Evolutionary conservation across 2,329 filamentous ascomycete genomes (phyloP).

Genomic region (Sarocladiaceae sp.): DNA sequence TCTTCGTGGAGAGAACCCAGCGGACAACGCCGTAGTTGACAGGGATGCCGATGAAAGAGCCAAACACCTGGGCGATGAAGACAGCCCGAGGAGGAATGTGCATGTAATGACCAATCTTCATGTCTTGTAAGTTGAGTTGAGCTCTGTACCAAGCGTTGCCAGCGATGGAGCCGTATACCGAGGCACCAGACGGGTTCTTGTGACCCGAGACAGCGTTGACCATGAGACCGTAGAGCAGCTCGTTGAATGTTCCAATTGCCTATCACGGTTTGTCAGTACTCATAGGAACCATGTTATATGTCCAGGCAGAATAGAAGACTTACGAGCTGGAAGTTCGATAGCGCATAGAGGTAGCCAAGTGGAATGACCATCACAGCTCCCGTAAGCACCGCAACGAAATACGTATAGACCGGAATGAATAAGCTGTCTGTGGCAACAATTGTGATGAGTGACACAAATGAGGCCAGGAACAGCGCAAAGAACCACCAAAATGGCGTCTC

Average conservation of each 20-base stretch:
- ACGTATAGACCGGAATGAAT: constrained; percentile 56
- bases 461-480: constrained; percentile 40
- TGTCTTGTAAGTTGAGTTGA: constrained; percentile 56
- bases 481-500: constrained; percentile 60
- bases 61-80: constrained; percentile 59
- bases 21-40: constrained; percentile 58
- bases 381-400: constrained; percentile 51
- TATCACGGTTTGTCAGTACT: constrained; percentile 8
- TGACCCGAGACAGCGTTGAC: constrained; percentile 44
- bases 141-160: constrained; percentile 59
- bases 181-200: constrained; percentile 55
- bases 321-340: constrained; percentile 47
- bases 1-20: constrained; percentile 55
- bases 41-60: constrained; percentile 53
- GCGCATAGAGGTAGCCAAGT: constrained; percentile 54
- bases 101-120: constrained; percentile 63
- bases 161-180: constrained; percentile 53
- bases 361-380: constrained; percentile 53
- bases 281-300: no score
- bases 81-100: constrained; percentile 54
- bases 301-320: neutral
- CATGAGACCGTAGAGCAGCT: constrained; percentile 57
- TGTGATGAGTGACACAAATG: constrained; percentile 37
- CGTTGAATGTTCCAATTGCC: constrained; percentile 54
- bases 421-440: constrained; percentile 47